Evolutionary conservation across 1,139 yeast species (phyloP), one percentile per base, ranked within the genome.

Genomic region (Yamadazyma trypodendri): DNA sequence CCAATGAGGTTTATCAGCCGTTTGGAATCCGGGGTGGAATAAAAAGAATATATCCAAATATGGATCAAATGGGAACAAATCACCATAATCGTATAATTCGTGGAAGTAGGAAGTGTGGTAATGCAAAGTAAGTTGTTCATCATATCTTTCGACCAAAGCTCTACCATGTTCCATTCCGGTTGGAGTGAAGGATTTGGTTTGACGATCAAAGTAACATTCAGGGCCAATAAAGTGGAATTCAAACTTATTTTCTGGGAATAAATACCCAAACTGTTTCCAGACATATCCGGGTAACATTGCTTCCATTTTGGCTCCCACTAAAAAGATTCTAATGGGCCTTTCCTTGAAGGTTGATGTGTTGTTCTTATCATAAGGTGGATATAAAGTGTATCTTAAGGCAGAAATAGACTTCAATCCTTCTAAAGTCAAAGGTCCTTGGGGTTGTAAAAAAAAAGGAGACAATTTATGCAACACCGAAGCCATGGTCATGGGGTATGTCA

Each of bases 21-120:
- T 85, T 20, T 88, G 84, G 60, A 89, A 77, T 31, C 96, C 96
- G 2, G 98, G 97, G 60, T 92, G 97, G 84, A 90, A 92, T 38
- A 87, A 69, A 73, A 88, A 89, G 65, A 92, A 92, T 21, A 81
- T 79, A 60, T 92, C 98, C 59, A 87, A 75, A 61, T 90, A 92
- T 29, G 99, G 98, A 61, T 92, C 98, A 60, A 90, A 92, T 12
- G 98, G 98, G 81, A 89, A 88, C 58, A 92, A 84, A 62, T 90
- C 97, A 51, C 92, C 95, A 41, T 86, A 83, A 51, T 88, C 88
- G 61, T 92, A 95, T 42, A 85, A 72, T 36, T 85, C 92, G 56
- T 89, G 89, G 79, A 92, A 92, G 61, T 84, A 90, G 54, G 85
- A 84, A 2, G 97, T 86, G 60, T 90, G 96, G 63, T 85, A 84